Evolutionary conservation across 2,329 filamentous ascomycete species (phyloP).

Genomic region (Fusarium sp.): DNA sequence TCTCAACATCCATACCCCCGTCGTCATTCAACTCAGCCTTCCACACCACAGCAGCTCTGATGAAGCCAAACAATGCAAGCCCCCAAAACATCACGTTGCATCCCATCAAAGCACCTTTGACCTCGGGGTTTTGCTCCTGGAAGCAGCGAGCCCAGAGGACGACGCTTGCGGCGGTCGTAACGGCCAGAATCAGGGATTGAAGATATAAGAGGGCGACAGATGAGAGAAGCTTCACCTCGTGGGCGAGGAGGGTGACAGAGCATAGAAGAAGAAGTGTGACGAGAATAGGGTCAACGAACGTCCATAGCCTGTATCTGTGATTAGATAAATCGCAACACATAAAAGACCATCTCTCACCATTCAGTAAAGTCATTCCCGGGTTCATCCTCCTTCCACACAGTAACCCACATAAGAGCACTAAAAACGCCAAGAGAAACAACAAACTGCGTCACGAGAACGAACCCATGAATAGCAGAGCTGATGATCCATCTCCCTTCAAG

Average conservation of each 20-base stretch:
- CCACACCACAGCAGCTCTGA: slow-evolving; percentile 46
- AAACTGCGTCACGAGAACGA: slow-evolving; percentile 45
- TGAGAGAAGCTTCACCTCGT: slow-evolving; percentile 45
- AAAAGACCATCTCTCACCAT: slow-evolving; percentile 30
- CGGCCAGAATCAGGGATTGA: slow-evolving; percentile 42
- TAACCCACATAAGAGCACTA: slow-evolving; percentile 43
- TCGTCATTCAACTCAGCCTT: slow-evolving; percentile 28
- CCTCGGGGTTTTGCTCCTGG: slow-evolving; percentile 32
- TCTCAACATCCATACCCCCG: slow-evolving; percentile 1
- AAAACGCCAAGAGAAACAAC: slow-evolving; percentile 41
- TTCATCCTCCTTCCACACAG: slow-evolving; percentile 41
- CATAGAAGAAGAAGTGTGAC: slow-evolving; percentile 37
- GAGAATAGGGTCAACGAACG: slow-evolving; percentile 35
- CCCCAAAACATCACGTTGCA: slow-evolving; percentile 46
- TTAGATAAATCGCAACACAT: background rate
- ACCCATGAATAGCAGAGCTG: slow-evolving; percentile 41
- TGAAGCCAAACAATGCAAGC: slow-evolving; percentile 44
- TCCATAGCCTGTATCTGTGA: slow-evolving; percentile 42
- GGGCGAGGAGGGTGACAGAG: slow-evolving; percentile 36
- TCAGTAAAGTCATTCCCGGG: slow-evolving; percentile 39
- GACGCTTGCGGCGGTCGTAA: slow-evolving; percentile 35
- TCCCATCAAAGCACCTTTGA: slow-evolving; percentile 45
- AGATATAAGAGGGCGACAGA: slow-evolving; percentile 43
- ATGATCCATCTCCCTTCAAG: slow-evolving; percentile 29
- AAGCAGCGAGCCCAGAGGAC: slow-evolving; percentile 40